Conservation (phyloP, 495 filamentous ascomycete genomes). For the Jackrogersella minutella region DNA sequence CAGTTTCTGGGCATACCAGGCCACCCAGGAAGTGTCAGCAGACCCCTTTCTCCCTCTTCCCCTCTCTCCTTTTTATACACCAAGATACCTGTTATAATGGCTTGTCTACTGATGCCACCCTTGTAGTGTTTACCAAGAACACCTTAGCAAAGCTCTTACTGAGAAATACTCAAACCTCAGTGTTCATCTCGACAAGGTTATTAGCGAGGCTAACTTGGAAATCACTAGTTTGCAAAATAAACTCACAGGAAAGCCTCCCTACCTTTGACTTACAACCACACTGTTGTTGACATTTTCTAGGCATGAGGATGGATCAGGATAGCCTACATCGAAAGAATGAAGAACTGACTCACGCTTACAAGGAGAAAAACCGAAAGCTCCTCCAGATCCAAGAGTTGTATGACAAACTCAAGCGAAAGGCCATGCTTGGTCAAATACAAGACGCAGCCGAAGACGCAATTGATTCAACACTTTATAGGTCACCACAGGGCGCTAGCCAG, state of each 20-base stretch:
- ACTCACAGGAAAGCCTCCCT: constrained; percentile 40
- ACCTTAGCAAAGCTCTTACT: constrained; percentile 72
- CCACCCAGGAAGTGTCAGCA: constrained; percentile 84
- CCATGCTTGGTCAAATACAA: constrained; percentile 73
- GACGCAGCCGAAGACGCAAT: constrained; percentile 74
- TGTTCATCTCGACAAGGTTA: constrained; percentile 78
- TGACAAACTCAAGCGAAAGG: constrained; percentile 78
- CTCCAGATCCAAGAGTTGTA: constrained; percentile 84
- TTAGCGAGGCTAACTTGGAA: constrained; percentile 82
- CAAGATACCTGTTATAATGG: too few relatives aligned
- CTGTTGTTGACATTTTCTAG: constrained; percentile 49
- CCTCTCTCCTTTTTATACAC: too few relatives aligned
- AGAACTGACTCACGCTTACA: constrained; percentile 72
- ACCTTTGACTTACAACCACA: constrained; percentile 9
- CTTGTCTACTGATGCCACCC: constrained; percentile 11
- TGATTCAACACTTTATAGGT: constrained; percentile 60
- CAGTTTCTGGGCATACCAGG: constrained; percentile 91
- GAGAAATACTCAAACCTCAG: constrained; percentile 77
- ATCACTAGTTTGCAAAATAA: constrained; percentile 73
- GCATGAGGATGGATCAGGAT: constrained; percentile 71
- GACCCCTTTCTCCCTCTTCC: not conserved
- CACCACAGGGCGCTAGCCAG: not conserved
- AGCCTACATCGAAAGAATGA: constrained; percentile 76
- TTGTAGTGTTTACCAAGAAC: constrained; percentile 80
- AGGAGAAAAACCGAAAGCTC: constrained; percentile 79